Conservation (phyloP, 2,329 filamentous ascomycete species). For the Atkinsonella texensis region DNA sequence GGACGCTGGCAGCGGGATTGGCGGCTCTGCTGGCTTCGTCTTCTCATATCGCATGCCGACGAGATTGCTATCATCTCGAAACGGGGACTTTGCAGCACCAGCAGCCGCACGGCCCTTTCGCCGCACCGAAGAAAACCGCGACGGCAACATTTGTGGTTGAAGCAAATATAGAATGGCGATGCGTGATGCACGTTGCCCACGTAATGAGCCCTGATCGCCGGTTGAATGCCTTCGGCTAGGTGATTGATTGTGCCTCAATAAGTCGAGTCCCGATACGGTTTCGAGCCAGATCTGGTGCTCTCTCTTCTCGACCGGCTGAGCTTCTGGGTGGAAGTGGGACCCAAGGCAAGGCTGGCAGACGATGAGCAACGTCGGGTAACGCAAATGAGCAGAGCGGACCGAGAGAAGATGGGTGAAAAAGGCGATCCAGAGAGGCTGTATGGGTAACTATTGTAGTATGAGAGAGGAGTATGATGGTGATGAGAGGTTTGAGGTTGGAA, state of each 20-base stretch:
- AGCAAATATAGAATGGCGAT: background rate
- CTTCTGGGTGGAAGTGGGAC: background rate
- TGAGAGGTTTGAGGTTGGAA: background rate
- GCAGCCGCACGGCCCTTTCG: slow-evolving; percentile 26
- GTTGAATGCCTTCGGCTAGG: background rate
- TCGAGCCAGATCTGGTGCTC: background rate
- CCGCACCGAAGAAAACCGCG: slow-evolving; percentile 31
- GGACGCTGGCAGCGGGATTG: slow-evolving; percentile 38
- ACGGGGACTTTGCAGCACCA: slow-evolving; percentile 14
- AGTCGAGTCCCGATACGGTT: background rate
- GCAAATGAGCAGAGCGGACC: background rate
- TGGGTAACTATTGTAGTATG: no score
- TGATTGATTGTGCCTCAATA: background rate
- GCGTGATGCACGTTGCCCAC: background rate
- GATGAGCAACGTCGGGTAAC: background rate
- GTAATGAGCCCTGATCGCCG: background rate
- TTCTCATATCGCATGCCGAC: slow-evolving; percentile 50
- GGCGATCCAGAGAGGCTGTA: background rate
- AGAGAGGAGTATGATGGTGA: no score
- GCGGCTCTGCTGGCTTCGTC: slow-evolving; percentile 43
- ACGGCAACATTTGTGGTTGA: slow-evolving; percentile 21
- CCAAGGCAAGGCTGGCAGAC: background rate
- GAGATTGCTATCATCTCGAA: slow-evolving; percentile 37
- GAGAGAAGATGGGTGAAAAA: background rate
- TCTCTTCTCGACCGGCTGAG: background rate